Base-by-base conservation (phyloP, 2,329 filamentous ascomycete genomes). In the Phialocephala subalpina region DNA sequence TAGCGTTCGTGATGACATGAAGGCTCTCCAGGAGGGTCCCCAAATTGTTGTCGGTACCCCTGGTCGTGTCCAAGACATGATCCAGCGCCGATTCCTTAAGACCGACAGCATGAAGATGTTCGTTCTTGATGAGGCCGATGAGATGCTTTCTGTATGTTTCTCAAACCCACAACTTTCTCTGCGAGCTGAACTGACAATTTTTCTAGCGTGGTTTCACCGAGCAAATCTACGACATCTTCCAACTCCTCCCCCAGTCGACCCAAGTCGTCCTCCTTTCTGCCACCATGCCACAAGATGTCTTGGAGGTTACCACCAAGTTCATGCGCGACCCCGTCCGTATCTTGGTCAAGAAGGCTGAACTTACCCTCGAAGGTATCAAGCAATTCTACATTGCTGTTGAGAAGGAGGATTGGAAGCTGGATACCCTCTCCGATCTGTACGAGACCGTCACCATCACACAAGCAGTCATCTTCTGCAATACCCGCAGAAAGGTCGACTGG, bases 391-490 rank as follows among this genome's bases (percentile, higher is more conserved):
- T 99, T 83, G 96, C 96, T 67, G 96, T 99, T 68, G 96, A 99
- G 88, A 98, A 99, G 89, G 96, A 99, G 82, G 96, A 99, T 80
- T 99, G 96, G 96, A 99, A 99, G 86, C 91, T 99, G 73, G 96
- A 99, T 83, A 99, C 96, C 69, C 93, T 99, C 70, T 98, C 93
- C 77, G 96, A 99, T 84, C 84, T 99, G 75, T 99, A 99, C 87
- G 96, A 99, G 86, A 99, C 96, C 64, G 92, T 99, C 80, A 99
- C 96, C 80, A 99, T 98, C 79, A 99, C 96, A 76, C 96, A 99
- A 84, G 96, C 96, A 67, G 96, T 99, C 83, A 99, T 99, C 85
- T 99, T 99, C 92, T 99, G 96, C 90, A 99, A 99, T 91, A 99
- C 96, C 80, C 92, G 96, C 82, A 92, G 95, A 88, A 99, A 99